These are phyloP conservation scores for Dryadomyces sulphureus DNA, from an alignment of 2,329 filamentous ascomycete genomes.

Conservation along the genomic window DNA sequence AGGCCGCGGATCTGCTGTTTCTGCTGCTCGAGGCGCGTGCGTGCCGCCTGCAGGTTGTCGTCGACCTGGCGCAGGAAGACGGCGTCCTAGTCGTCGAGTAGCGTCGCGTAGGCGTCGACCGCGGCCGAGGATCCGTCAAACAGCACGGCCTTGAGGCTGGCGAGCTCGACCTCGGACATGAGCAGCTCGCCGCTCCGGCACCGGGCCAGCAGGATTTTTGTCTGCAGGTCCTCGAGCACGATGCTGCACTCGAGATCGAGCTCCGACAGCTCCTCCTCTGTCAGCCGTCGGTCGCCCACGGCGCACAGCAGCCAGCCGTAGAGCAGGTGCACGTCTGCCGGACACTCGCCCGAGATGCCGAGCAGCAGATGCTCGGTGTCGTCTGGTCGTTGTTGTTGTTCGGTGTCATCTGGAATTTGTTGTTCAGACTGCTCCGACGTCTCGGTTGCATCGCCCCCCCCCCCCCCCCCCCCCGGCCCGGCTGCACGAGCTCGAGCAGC, in stretches of 20 bases:
- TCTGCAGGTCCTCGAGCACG: constrained; percentile 22
- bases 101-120: constrained; percentile 8
- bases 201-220: constrained; percentile 3
- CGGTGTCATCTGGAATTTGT: too few species aligned
- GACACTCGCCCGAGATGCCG: constrained; percentile 15
- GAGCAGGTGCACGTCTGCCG: constrained; percentile 27
- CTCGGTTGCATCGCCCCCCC: too few species aligned
- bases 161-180: constrained; percentile 22
- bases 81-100: constrained; percentile 21
- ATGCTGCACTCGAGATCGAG: constrained; percentile 24
- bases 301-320: constrained; percentile 28
- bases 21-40: constrained; percentile 21
- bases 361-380: constrained; percentile 12
- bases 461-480: too few species aligned
- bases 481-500: too few species aligned
- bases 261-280: constrained; percentile 31
- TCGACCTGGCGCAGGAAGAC: constrained; percentile 31
- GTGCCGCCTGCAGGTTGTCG: neutral
- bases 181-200: constrained; percentile 3
- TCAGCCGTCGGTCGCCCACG: constrained; percentile 29
- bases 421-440: too few species aligned
- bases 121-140: constrained; percentile 10
- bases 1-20: constrained; percentile 21
- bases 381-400: too few species aligned
- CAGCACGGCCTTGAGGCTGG: constrained; percentile 17